Conservation (phyloP, 768 basidiomycete species). For the Lepiota brunneoincarnata region DNA sequence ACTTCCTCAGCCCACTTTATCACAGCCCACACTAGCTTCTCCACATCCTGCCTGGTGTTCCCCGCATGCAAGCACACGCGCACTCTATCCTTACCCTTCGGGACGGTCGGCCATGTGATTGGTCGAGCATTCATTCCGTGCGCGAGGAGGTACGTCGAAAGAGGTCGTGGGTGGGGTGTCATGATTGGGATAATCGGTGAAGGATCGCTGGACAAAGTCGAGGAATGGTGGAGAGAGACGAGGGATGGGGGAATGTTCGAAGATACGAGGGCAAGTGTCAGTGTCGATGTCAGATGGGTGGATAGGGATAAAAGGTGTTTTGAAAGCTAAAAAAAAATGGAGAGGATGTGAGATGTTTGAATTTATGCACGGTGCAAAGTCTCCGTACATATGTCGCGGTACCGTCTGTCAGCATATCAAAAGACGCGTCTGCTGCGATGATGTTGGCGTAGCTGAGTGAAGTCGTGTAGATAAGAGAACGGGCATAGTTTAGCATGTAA, state of each 20-base stretch:
- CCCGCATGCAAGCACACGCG: slow-evolving; percentile 86
- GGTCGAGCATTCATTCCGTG: slow-evolving; percentile 66
- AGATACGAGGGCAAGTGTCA: slow-evolving; percentile 26
- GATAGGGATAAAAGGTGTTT: slow-evolving; percentile 44
- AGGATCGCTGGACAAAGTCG: slow-evolving; percentile 23
- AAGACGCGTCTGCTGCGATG: slow-evolving; percentile 71
- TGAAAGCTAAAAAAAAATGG: slow-evolving; percentile 22
- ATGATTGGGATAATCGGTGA: slow-evolving; percentile 87
- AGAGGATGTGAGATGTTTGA: background rate
- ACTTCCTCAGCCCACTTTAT: slow-evolving; percentile 45
- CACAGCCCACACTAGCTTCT: slow-evolving; percentile 49
- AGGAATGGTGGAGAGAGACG: slow-evolving; percentile 31
- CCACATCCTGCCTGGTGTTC: slow-evolving; percentile 65
- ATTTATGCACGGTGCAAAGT: too few species aligned
- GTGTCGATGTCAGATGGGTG: slow-evolving; percentile 32
- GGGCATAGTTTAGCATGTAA: slow-evolving; percentile 90
- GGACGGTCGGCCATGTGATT: slow-evolving; percentile 88
- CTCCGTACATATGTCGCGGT: slow-evolving; percentile 58
- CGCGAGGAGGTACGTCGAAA: slow-evolving; percentile 62
- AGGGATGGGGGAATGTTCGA: slow-evolving; percentile 30
- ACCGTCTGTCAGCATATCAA: slow-evolving; percentile 74
- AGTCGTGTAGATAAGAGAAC: slow-evolving; percentile 91
- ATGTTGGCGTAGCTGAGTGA: slow-evolving; percentile 76
- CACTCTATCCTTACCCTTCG: slow-evolving; percentile 80
- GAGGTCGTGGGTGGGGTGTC: slow-evolving; percentile 70